Percentiles rank a stretch among this genome's conserved stretches.
These are phyloP conservation scores for Helianthus annuus DNA, from an alignment of 129 eudicot species.

Conservation along the genomic window HanXRQr2.0-SUNRISE NC_035439.2:89869753-89870252, in stretches of 20 bases:
- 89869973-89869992: neutral
- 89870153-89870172: neutral
- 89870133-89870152: neutral
- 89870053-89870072: neutral
- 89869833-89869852: neutral
- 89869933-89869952: neutral
- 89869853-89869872: neutral
- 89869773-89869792: too few species aligned
- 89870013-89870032: neutral
- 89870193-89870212: neutral
- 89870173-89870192: neutral
- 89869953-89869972: neutral
- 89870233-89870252: constrained; percentile 1
- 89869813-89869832: neutral
- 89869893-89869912: constrained; percentile 12
- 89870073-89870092: neutral
- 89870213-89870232: neutral
- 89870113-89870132: neutral
- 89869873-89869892: neutral
- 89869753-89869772: neutral
- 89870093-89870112: neutral
- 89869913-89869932: neutral
- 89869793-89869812: neutral
- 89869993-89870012: neutral
- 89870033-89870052: neutral